Conservation (phyloP, 805 yeast genomes). For the Clavispora fructus region DNA sequence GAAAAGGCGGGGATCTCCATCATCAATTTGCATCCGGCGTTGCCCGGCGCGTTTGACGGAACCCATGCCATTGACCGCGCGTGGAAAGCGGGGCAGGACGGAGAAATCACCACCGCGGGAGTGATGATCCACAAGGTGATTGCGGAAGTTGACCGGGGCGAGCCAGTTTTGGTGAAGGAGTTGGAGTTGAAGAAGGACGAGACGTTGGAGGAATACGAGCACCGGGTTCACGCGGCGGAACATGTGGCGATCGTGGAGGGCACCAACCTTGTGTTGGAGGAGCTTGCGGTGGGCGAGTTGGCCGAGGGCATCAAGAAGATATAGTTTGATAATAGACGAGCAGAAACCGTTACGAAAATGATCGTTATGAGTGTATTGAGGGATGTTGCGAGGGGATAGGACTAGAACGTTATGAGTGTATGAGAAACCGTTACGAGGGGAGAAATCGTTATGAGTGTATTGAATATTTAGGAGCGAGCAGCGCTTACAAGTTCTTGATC, state of each 20-base stretch:
- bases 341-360: too few relatives aligned
- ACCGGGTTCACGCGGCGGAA: slow-evolving; percentile 76
- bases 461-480: slow-evolving; percentile 8
- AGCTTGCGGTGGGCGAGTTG: slow-evolving; percentile 13
- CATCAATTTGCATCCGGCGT: slow-evolving; percentile 92
- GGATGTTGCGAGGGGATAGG: too few relatives aligned
- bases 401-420: too few relatives aligned
- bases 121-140: slow-evolving; percentile 97
- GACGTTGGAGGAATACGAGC: slow-evolving; percentile 72
- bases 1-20: slow-evolving; percentile 62
- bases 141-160: slow-evolving; percentile 91
- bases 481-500: slow-evolving; percentile 60
- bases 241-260: slow-evolving; percentile 95
- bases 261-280: slow-evolving; percentile 54
- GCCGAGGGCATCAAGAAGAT: background rate
- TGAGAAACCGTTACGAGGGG: too few relatives aligned
- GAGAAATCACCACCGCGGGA: slow-evolving; percentile 72
- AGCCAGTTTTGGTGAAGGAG: slow-evolving; percentile 80
- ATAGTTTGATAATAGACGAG: too few relatives aligned
- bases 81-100: slow-evolving; percentile 90
- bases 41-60: slow-evolving; percentile 96
- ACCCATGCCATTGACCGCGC: slow-evolving; percentile 96
- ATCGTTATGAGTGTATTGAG: too few relatives aligned
- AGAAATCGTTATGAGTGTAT: background rate
- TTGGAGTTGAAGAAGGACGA: slow-evolving; percentile 68